Evolutionary conservation across 2,329 filamentous ascomycete genomes (phyloP).

Genomic region (Passalora sequoiae): DNA sequence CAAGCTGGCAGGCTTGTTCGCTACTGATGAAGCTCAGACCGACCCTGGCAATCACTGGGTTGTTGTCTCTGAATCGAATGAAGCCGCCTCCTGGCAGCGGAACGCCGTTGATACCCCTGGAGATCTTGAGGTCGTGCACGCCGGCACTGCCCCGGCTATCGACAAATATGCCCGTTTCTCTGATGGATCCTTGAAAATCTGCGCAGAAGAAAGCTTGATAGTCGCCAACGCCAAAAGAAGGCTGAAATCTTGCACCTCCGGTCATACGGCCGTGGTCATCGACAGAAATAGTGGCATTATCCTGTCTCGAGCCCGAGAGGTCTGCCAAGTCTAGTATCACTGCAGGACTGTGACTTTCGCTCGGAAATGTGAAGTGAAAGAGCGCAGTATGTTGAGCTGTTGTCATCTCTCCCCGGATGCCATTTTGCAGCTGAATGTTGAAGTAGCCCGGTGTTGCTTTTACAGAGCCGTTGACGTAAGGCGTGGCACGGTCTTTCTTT

Average conservation of each 20-base stretch:
- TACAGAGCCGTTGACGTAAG: constrained; percentile 47
- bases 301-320: constrained; percentile 50
- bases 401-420: constrained; percentile 56
- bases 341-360: constrained; percentile 42
- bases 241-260: constrained; percentile 54
- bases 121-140: constrained; percentile 35
- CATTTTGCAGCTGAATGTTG: constrained; percentile 50
- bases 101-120: constrained; percentile 36
- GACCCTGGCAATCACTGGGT: constrained; percentile 48
- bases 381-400: constrained; percentile 54
- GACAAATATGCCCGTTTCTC: constrained; percentile 46
- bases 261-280: constrained; percentile 52
- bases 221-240: constrained; percentile 56
- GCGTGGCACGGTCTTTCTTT: constrained; percentile 45
- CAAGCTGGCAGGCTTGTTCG: constrained; percentile 55
- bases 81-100: constrained; percentile 38
- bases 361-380: constrained; percentile 54
- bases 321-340: constrained; percentile 57
- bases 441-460: constrained; percentile 57
- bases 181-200: constrained; percentile 52
- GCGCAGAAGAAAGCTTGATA: constrained; percentile 58
- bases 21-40: constrained; percentile 64
- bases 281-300: constrained; percentile 52
- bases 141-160: constrained; percentile 47
- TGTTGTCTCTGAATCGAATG: constrained; percentile 42